Conservation (phyloP, 306 rosid genomes). For the Abrus precatorius region DNA sequence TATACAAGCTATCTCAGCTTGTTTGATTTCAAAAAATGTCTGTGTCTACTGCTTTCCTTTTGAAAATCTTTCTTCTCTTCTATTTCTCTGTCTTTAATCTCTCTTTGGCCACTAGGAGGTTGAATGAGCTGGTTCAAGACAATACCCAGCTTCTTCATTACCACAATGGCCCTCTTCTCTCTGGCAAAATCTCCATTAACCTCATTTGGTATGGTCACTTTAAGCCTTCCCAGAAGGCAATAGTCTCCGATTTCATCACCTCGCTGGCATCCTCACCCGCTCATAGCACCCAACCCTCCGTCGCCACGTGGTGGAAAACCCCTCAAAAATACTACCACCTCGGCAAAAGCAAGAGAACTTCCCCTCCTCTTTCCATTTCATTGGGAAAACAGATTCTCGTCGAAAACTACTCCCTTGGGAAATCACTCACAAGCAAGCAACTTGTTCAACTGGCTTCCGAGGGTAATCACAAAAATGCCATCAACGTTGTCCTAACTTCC, state of each 20-base stretch:
- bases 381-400: slow-evolving; percentile 61
- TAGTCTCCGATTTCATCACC: slow-evolving; percentile 68
- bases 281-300: slow-evolving; percentile 59
- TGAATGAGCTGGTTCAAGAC: slow-evolving; percentile 61
- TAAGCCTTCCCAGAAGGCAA: slow-evolving; percentile 75
- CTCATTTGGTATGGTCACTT: slow-evolving; percentile 85
- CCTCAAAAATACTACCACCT: slow-evolving; percentile 73
- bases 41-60: not conserved
- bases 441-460: slow-evolving; percentile 28
- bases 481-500: slow-evolving; percentile 75
- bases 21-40: not conserved
- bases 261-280: slow-evolving; percentile 54
- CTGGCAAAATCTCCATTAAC: slow-evolving; percentile 72
- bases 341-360: not conserved
- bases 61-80: slow-evolving; percentile 38
- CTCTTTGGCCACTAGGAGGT: slow-evolving; percentile 65
- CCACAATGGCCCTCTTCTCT: slow-evolving; percentile 87
- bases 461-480: slow-evolving; percentile 56
- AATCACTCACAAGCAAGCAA: slow-evolving; percentile 38
- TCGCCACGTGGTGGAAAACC: slow-evolving; percentile 78
- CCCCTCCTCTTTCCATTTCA: slow-evolving; percentile 47
- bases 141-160: slow-evolving; percentile 65
- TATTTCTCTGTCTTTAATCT: slow-evolving; percentile 54
- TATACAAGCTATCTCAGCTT: slow-evolving; percentile 31
- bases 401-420: slow-evolving; percentile 50